These are phyloP conservation scores for Sarocladium oryzae DNA, from an alignment of 2,329 filamentous ascomycete species.

Conservation along the genomic window DNA sequence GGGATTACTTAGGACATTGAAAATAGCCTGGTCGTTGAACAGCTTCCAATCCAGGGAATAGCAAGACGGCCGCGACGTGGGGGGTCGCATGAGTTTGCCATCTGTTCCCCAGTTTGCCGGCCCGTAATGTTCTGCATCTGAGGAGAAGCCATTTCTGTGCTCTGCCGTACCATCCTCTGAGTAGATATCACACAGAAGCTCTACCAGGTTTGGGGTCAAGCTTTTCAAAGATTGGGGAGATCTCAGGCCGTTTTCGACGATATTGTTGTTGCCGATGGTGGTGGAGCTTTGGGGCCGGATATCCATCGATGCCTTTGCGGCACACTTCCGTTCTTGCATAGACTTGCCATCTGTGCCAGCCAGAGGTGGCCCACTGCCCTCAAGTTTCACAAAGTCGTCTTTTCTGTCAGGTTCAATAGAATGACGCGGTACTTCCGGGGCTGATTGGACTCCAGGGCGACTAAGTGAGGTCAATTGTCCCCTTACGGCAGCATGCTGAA, in stretches of 20 bases:
- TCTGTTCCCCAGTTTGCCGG: neutral
- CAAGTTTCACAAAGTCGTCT: too few species aligned
- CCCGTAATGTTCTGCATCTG: neutral
- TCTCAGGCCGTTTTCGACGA: too few species aligned
- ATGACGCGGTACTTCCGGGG: too few species aligned
- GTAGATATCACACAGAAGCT: conserved; percentile 55
- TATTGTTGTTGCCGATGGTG: neutral
- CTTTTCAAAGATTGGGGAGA: conserved; percentile 49
- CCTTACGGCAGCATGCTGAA: neutral
- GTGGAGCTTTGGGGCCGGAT: neutral
- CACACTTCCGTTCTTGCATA: neutral
- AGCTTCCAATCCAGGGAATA: conserved; percentile 38
- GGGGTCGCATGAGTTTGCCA: neutral
- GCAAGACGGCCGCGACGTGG: neutral
- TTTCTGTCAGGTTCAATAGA: too few species aligned
- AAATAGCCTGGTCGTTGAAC: conserved; percentile 59
- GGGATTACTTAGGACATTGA: conserved; percentile 55
- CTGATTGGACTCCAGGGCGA: too few species aligned
- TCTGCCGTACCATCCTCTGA: conserved; percentile 50
- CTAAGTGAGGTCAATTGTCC: too few species aligned
- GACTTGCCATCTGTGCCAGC: too few species aligned
- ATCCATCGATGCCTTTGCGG: neutral
- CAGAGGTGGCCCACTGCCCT: too few species aligned
- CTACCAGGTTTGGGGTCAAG: conserved; percentile 48
- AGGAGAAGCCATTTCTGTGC: neutral